Evolutionary conservation across 176 grass and related monocot genomes (phyloP).

Genomic region (Tuctoria greenei): DNA sequence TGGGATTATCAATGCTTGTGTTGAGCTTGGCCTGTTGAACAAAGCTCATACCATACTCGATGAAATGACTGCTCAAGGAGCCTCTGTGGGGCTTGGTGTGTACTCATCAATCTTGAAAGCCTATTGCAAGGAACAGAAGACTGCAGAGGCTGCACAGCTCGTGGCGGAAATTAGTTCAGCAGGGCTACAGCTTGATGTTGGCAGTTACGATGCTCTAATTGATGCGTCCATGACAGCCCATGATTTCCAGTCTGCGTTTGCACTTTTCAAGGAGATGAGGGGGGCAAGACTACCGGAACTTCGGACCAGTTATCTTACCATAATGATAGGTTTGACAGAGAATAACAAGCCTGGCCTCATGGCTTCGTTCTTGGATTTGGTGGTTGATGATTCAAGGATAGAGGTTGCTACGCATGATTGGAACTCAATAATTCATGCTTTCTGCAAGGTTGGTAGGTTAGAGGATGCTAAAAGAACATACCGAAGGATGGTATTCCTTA

Average conservation of each 20-base stretch:
- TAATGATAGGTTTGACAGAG: slow-evolving; percentile 96
- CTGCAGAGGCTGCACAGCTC: slow-evolving; percentile 81
- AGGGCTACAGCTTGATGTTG: slow-evolving; percentile 68
- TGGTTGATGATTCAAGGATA: slow-evolving; percentile 81
- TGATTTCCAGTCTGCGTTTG: slow-evolving; percentile 91
- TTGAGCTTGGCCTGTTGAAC: slow-evolving; percentile 68
- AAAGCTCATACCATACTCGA: slow-evolving; percentile 86
- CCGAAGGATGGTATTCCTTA: slow-evolving; percentile 83
- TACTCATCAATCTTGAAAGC: slow-evolving; percentile 90
- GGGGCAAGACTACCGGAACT: slow-evolving; percentile 80
- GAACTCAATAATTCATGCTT: slow-evolving; percentile 98
- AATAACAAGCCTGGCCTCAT: slow-evolving; percentile 88
- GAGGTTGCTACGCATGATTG: slow-evolving; percentile 87
- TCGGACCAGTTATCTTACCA: slow-evolving; percentile 87
- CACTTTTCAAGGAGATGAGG: slow-evolving; percentile 94
- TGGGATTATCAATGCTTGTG: slow-evolving; percentile 81
- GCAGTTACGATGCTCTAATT: slow-evolving; percentile 80
- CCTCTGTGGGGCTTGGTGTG: slow-evolving; percentile 69
- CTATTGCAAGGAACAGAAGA: slow-evolving; percentile 91
- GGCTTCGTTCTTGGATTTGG: slow-evolving; percentile 85
- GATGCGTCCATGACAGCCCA: slow-evolving; percentile 92
- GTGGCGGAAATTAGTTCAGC: slow-evolving; percentile 75
- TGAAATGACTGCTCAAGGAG: slow-evolving; percentile 82
- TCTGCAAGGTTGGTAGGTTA: slow-evolving; percentile 81
- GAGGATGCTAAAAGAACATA: slow-evolving; percentile 93